phyloP scores from a whole-genome alignment of 2,329 filamentous ascomycete species.

The Aspergillus fischeri region DNA sequence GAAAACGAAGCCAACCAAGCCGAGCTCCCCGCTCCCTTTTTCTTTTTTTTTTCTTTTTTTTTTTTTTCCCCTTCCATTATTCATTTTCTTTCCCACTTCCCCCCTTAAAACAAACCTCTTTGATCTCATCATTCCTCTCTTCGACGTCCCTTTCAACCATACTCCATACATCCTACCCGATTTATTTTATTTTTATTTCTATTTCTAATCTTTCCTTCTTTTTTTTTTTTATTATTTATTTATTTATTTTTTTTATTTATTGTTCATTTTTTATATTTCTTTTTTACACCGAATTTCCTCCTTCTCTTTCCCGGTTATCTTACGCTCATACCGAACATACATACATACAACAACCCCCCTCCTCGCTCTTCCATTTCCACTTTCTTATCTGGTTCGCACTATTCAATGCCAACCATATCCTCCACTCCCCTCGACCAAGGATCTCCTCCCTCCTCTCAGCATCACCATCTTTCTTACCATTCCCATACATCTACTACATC shows the following conservation, averaged over 20 bases:
- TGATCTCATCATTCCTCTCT: neutral
- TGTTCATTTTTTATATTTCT: conserved; percentile 2
- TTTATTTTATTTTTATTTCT: conserved; percentile 7
- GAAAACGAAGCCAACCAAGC: conserved; percentile 4
- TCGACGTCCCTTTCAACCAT: neutral
- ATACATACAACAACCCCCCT: neutral
- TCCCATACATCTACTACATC: conserved; percentile 20
- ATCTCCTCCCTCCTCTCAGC: conserved; percentile 31
- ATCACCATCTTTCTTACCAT: conserved; percentile 22
- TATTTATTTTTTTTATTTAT: neutral
- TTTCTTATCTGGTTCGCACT: conserved; percentile 30
- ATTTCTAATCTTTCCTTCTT: neutral
- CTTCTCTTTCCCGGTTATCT: conserved; percentile 12
- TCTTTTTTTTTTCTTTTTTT: conserved; percentile 1
- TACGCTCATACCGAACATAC: neutral
- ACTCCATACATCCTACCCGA: neutral
- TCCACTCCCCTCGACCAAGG: conserved; percentile 35
- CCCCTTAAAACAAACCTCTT: conserved; percentile 1
- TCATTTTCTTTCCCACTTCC: conserved; percentile 15
- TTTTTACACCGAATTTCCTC: conserved; percentile 10
- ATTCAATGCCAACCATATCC: conserved; percentile 42
- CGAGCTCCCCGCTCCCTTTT: conserved; percentile 5
- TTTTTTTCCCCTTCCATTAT: conserved; percentile 1
- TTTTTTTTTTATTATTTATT: conserved; percentile 6
- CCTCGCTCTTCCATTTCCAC: conserved; percentile 16